A percentile compares a stretch with the other conserved stretches of the same genome.
Conservation (phyloP, 805 yeast genomes). For the Lachancea fermentati region DNA sequence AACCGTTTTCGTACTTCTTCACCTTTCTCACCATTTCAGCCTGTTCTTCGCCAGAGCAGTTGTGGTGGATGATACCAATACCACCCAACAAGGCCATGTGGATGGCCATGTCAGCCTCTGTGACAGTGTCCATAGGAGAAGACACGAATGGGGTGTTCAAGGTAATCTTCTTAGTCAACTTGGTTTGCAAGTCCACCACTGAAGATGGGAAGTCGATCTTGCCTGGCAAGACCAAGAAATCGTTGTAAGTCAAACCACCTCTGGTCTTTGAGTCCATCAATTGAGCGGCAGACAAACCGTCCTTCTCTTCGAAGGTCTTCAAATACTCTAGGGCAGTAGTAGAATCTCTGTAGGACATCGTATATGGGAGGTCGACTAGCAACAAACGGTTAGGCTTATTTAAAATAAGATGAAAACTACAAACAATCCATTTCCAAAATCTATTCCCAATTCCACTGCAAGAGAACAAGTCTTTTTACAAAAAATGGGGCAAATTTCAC, state of each 20-base stretch:
- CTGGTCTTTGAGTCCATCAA: constrained; percentile 85
- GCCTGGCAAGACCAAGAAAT: constrained; percentile 92
- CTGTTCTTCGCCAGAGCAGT: constrained; percentile 94
- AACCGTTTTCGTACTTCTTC: constrained; percentile 95
- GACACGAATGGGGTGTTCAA: constrained; percentile 93
- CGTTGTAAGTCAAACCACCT: constrained; percentile 98
- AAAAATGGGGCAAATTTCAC: neutral
- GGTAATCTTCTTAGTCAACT: constrained; percentile 84
- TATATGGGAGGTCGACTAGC: neutral
- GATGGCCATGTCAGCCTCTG: constrained; percentile 96
- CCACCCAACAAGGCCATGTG: constrained; percentile 98
- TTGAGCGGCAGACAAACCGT: constrained; percentile 78
- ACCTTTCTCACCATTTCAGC: constrained; percentile 98
- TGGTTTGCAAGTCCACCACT: constrained; percentile 71
- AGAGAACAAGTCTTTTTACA: constrained; percentile 1
- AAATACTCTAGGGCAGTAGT: constrained; percentile 66
- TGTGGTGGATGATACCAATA: constrained; percentile 97
- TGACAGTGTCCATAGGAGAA: constrained; percentile 99
- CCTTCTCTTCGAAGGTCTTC: constrained; percentile 59
- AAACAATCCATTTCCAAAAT: constrained; percentile 4
- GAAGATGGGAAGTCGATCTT: constrained; percentile 84
- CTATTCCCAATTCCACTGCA: constrained; percentile 8
- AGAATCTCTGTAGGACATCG: constrained; percentile 37
- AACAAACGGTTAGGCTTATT: no score
- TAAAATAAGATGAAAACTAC: no score